phyloP scores from a whole-genome alignment of 768 basidiomycete genomes.

The Trametes elegans region DNA sequence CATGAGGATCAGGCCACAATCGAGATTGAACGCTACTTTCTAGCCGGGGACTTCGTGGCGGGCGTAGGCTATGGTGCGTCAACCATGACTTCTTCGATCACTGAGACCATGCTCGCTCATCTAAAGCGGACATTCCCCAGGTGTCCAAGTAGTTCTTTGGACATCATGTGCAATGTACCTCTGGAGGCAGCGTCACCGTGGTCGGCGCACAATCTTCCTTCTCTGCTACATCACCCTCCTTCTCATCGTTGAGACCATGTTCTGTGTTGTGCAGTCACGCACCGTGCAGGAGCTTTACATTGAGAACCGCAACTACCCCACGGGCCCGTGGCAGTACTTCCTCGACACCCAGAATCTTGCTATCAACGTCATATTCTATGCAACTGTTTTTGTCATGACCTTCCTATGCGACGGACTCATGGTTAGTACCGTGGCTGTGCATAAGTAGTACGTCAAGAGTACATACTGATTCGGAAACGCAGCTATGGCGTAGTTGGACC shows the following conservation, averaged over 20 bases:
- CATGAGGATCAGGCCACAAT: constrained; percentile 34
- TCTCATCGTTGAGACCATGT: constrained; percentile 39
- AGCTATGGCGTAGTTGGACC: constrained; percentile 18
- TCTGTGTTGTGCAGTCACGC: constrained; percentile 38
- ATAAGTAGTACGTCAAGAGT: not conserved
- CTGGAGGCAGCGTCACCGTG: constrained; percentile 34
- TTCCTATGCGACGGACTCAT: constrained; percentile 43
- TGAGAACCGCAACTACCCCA: constrained; percentile 26
- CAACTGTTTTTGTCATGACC: constrained; percentile 42
- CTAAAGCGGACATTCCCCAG: constrained; percentile 17
- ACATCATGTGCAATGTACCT: constrained; percentile 36
- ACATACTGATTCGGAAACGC: not conserved
- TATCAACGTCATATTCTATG: constrained; percentile 44
- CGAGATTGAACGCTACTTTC: constrained; percentile 38
- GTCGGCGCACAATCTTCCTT: constrained; percentile 32
- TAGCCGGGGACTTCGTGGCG: constrained; percentile 40
- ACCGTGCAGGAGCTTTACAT: constrained; percentile 31
- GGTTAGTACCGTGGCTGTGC: constrained; percentile 26
- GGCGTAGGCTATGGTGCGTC: constrained; percentile 41
- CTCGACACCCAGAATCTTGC: constrained; percentile 39
- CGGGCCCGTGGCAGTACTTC: constrained; percentile 45
- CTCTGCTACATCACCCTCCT: constrained; percentile 40
- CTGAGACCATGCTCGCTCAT: not conserved
- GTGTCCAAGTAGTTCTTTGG: constrained; percentile 40
- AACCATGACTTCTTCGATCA: not conserved